phyloP scores from a whole-genome alignment of 2,329 filamentous ascomycete genomes.

The Epichloe sylvatica region DNA sequence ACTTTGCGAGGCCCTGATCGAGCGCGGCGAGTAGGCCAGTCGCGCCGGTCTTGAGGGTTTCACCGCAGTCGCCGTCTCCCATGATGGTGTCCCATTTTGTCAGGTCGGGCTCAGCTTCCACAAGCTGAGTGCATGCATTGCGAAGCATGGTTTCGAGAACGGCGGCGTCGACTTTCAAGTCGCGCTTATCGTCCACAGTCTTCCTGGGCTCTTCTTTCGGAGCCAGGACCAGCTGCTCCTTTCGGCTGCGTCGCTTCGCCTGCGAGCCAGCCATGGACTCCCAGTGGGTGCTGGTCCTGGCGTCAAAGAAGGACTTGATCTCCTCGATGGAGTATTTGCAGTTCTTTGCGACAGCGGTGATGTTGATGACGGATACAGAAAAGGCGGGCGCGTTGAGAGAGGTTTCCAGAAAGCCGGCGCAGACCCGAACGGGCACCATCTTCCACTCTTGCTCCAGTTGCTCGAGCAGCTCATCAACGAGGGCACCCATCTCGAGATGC shows the following conservation, averaged over 20 bases:
- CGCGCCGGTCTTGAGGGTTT: conserved; percentile 43
- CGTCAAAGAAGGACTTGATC: conserved; percentile 51
- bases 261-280: conserved; percentile 38
- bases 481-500: conserved; percentile 40
- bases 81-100: conserved; percentile 50
- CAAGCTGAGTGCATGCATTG: conserved; percentile 35
- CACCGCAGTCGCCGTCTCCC: conserved; percentile 54
- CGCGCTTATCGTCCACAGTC: conserved; percentile 24
- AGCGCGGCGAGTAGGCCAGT: conserved; percentile 33
- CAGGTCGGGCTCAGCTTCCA: conserved; percentile 46
- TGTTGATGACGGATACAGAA: conserved; percentile 51
- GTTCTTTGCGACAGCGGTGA: conserved; percentile 31
- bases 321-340: conserved; percentile 34
- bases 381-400: conserved; percentile 60
- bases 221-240: conserved; percentile 29
- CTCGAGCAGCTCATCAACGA: conserved; percentile 37
- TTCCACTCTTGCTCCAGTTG: conserved; percentile 35
- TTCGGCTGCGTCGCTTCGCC: conserved; percentile 20
- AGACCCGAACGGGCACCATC: conserved; percentile 39
- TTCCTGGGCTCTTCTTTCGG: conserved; percentile 23
- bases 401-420: conserved; percentile 53
- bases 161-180: conserved; percentile 36
- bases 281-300: conserved; percentile 44
- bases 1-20: conserved; percentile 23
- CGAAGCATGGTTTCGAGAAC: conserved; percentile 42